Evolutionary conservation across 306 rosid species (phyloP), one percentile per base, ranked within the genome.

Genomic region (Alnus glutinosa): DNA sequence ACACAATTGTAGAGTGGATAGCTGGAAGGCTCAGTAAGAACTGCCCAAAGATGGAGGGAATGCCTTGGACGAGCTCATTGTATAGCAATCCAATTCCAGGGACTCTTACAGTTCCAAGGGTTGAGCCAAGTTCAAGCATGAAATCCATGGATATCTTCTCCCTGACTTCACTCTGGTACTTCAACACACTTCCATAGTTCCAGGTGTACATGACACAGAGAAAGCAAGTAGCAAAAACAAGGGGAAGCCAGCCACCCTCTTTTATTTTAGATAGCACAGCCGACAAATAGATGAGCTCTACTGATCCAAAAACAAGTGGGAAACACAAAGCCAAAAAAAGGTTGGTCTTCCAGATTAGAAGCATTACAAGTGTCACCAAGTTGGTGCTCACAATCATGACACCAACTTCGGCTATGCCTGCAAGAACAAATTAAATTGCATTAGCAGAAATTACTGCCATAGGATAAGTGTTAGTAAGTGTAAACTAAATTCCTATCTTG

Each of bases 361-460:
- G 93, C 99, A 93, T 93, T 18, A 87, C 98, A 57, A 95, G 90
- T 76, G 98, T 89, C 79, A 95, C 99, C 86, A 95, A 92, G 77
- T 76, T 83, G 70, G 98, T 91, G 86, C 94, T 95, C 80, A 91
- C 99, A 70, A 95, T 83, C 99, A 95, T 95, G 55, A 95, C 98
- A 55, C 97, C 98, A 71, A 95, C 98, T 93, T 95, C 98, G 81
- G 98, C 98, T 70, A 95, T 92, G 73, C 98, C 98, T 95, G 92
- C 74, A 79, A 77, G 76, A 77, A 57, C 57, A 76, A 72, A 23
- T 68, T 77, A 59, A 71, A 68, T 69, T 6, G 49, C 79, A 74
- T 85, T 70, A 87, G 81, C 70, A 81, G 51, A 76, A 39, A 55
- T 30, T 67, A 50, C 4, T 14, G 30, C 76, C 51, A 75, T 50